Percentiles rank a stretch among this genome's conserved stretches.
phyloP scores from a whole-genome alignment of 495 filamentous ascomycete genomes.

The Neurospora hispaniola region DNA sequence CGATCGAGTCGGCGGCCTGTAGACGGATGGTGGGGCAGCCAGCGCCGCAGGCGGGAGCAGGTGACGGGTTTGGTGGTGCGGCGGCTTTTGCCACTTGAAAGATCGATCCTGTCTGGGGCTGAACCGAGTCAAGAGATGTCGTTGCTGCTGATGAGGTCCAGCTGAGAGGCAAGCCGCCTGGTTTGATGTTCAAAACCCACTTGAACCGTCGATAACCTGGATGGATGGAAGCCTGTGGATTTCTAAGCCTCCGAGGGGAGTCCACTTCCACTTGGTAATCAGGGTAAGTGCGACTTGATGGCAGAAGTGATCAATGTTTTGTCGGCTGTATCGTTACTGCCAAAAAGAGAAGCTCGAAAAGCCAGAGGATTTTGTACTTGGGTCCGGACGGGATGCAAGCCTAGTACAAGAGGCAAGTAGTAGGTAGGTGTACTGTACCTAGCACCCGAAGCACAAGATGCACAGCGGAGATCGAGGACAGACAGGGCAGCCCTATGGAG shows the following conservation, averaged over 20 bases:
- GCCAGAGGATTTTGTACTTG: not conserved
- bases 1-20: not conserved
- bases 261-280: not conserved
- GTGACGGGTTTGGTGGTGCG: conserved; percentile 11
- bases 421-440: not conserved
- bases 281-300: not conserved
- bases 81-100: conserved; percentile 13
- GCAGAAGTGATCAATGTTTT: not conserved
- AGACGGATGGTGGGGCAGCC: conserved; percentile 8
- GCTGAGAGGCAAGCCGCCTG: not conserved
- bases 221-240: not conserved
- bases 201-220: not conserved
- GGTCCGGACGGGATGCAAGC: not conserved
- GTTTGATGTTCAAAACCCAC: not conserved
- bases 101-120: not conserved
- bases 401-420: not conserved
- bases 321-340: not conserved
- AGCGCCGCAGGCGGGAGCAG: conserved; percentile 5
- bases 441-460: not conserved
- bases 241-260: not conserved
- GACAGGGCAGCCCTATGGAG: not conserved
- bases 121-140: conserved; percentile 5
- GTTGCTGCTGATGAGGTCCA: not conserved
- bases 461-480: not conserved
- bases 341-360: not conserved